Base-by-base conservation (phyloP, 371 early-diverging fungal species). In the Mucor sp. region DNA sequence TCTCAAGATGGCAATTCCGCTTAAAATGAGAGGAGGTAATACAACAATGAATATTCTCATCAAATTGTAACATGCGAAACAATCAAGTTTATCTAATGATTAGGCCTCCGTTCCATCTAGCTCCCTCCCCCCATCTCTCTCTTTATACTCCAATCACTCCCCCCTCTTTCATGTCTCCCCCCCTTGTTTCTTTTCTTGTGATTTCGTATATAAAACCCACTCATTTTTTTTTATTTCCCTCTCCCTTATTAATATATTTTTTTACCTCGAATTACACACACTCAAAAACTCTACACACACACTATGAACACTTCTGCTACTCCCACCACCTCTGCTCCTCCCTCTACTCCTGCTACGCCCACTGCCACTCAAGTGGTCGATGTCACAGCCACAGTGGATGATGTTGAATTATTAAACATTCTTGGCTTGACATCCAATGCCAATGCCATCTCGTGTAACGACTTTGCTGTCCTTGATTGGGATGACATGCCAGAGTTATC, bases 401-500 rank as follows among this genome's bases (percentile, higher is more conserved):
- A 71, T 63, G 47, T 50, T 43, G 71, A 71, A 63, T 66, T 71
- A 50, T 55, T 71, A 19, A 62, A 62, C n/a, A 71, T 71, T 44
- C 67, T 71, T 12, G 71, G 71, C 32, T 17, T 70, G 32, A 28
- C 65, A 7, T 57, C 65, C 17, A 25, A 48, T n/a, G 55, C 58
- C 6, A 55, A 11, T 48, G 60, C 58, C 35, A 61, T 61, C 17
- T 23, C 55, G 32, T 64, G 58, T 53, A 50, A 69, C 53, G 47
- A 62, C 9, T 15, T 72, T 7, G 67, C 68, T 27, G 68, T 64
- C 0, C 68, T 69, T 43, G 69, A 72, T 50, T 68, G 73, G 69
- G 69, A 69, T 27, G 73, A 72, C 66, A 69, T 69, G 66, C 69
- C 68, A 27, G 73, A 72, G 59, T 55, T 69, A 43, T 65, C 64